A percentile compares a stretch with the other conserved stretches of the same genome.
Conservation (phyloP, 2,329 filamentous ascomycete species). For the Penicillium griseofulvum region DNA sequence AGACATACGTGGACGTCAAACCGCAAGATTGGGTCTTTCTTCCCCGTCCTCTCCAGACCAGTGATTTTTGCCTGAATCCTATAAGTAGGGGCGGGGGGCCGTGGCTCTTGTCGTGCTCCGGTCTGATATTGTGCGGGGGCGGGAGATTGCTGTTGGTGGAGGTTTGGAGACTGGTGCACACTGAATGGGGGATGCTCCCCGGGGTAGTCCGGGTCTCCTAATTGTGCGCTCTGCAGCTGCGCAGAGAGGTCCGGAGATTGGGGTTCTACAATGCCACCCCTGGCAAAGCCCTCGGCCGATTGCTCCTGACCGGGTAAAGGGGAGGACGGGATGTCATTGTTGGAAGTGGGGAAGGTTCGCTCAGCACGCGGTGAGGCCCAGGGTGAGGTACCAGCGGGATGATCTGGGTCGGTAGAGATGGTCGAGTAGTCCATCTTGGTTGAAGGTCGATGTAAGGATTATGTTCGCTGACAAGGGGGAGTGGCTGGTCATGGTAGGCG, state of each 20-base stretch:
- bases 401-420: slow-evolving; percentile 57
- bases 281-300: slow-evolving; percentile 32
- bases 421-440: slow-evolving; percentile 64
- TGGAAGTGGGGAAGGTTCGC: slow-evolving; percentile 40
- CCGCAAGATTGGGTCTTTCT: slow-evolving; percentile 90
- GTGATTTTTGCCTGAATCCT: slow-evolving; percentile 95
- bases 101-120: slow-evolving; percentile 36
- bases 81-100: slow-evolving; percentile 63
- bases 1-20: slow-evolving; percentile 90
- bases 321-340: slow-evolving; percentile 42
- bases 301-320: slow-evolving; percentile 40
- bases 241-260: slow-evolving; percentile 48
- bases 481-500: slow-evolving; percentile 23
- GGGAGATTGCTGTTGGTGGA: slow-evolving; percentile 43
- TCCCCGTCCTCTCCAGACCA: slow-evolving; percentile 83
- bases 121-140: slow-evolving; percentile 50
- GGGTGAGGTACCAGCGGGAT: slow-evolving; percentile 59
- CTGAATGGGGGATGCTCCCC: slow-evolving; percentile 40
- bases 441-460: slow-evolving; percentile 18
- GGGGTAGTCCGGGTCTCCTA: slow-evolving; percentile 37
- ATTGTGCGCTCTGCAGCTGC: slow-evolving; percentile 41
- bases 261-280: slow-evolving; percentile 17
- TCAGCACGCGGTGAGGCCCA: slow-evolving; percentile 61
- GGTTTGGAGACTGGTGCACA: slow-evolving; percentile 37
- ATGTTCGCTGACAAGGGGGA: slow-evolving; percentile 17